Evolutionary conservation across 2,329 filamentous ascomycete genomes (phyloP), one percentile per base, ranked within the genome.

Genomic region (Curvularia lunata): DNA sequence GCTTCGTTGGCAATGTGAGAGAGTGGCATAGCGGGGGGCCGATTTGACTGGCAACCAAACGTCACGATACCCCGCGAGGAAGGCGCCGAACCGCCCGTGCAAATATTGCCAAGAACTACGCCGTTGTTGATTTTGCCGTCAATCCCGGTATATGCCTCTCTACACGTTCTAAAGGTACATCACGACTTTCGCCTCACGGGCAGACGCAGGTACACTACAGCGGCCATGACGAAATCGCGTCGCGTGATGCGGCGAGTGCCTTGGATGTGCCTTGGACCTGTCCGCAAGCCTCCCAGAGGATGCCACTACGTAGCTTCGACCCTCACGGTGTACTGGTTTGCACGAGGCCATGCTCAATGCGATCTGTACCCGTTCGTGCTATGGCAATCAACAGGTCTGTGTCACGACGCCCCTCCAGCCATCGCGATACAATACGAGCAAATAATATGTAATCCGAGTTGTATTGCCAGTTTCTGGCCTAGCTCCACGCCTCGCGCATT

Each of bases 21-120:
- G 43, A 47, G 10, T 21, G 43, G 27, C 3, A 30, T 13, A 6
- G 41, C 16, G 19, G 19, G 12, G 48, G 38, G 30, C 43, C 38
- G 41, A 23, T 57, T 38, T 40, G 37, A 34, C 21, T 46, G 48
- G 13, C 40, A 43, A 45, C 38, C 25, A n/a, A 57, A 49, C 50
- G 54, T 57, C 54, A 54, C 47, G 43, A 45, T 48, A 48, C 54
- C 54, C 54, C 50, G 50, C 41, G 51, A 57, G 54, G 34, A 53
- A 30, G 28, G n/a, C 52, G 42, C 49, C 54, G 49, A 13, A 46
- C 42, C 30, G 32, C 21, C 49, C 43, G 45, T 49, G 30, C 30
- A 57, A 30, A 21, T 45, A 57, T 57, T 57, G 54, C 54, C 54
- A 57, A 57, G 54, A 13, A 30, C 34, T 13, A 28, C 30, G n/a